A percentile compares a stretch with the other conserved stretches of the same genome.
Conservation (phyloP, 164 flowering plant species). For the Pachysandra terminalis region DNA sequence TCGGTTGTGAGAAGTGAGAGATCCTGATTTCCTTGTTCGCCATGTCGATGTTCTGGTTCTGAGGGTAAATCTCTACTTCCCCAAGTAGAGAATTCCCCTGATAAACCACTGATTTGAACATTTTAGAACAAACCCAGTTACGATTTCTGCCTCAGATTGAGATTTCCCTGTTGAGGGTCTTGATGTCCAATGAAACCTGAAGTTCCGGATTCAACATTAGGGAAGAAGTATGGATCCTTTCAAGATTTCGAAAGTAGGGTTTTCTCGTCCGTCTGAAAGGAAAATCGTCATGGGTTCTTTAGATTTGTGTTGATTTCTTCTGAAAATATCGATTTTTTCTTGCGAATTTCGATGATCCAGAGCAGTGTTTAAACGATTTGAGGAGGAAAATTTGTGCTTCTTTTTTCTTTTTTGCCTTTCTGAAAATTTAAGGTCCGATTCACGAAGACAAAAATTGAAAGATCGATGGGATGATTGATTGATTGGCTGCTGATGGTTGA, state of each 20-base stretch:
- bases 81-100: no score
- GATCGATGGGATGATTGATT: background rate
- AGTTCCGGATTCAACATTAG: conserved; percentile 8
- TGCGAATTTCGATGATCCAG: background rate
- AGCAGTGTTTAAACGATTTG: conserved; percentile 1
- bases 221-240: background rate
- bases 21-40: conserved; percentile 49
- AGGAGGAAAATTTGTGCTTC: background rate
- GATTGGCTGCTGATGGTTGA: background rate
- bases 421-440: conserved; percentile 13
- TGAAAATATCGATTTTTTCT: conserved; percentile 9
- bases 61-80: no score
- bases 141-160: conserved; percentile 1
- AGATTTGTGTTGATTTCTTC: conserved; percentile 20
- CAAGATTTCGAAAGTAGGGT: background rate
- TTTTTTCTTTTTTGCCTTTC: conserved; percentile 3
- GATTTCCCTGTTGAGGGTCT: conserved; percentile 5
- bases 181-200: background rate
- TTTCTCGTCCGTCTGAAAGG: conserved; percentile 5
- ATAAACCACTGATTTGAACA: conserved; percentile 67
- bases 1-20: no score
- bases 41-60: conserved; percentile 31
- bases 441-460: background rate
- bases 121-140: conserved; percentile 13
- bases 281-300: conserved; percentile 3